Evolutionary conservation across 2,329 filamentous ascomycete genomes (phyloP).

Genomic region (Elsinoe perseae): DNA sequence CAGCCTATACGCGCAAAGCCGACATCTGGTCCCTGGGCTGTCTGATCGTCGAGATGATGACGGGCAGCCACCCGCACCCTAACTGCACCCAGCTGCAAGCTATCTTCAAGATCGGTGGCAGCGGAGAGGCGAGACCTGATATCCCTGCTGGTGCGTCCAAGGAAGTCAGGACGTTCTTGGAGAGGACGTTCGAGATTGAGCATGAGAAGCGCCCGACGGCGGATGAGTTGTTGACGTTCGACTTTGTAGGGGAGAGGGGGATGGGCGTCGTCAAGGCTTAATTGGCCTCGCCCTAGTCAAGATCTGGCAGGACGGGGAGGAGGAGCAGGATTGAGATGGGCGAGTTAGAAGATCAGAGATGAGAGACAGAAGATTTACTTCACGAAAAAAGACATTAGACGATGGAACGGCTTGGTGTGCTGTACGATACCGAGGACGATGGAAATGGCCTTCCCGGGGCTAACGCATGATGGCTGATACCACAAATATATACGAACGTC

Average conservation of each 20-base stretch:
- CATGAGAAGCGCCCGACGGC: conserved; percentile 86
- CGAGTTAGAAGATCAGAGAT: not conserved
- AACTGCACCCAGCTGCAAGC: conserved; percentile 95
- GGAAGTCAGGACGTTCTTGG: conserved; percentile 76
- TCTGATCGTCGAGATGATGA: conserved; percentile 98
- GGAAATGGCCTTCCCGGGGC: not conserved
- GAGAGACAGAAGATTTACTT: not conserved
- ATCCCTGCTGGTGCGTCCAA: conserved; percentile 79
- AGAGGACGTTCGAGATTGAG: conserved; percentile 89
- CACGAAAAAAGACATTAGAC: not conserved
- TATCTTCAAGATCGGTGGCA: conserved; percentile 87
- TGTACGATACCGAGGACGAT: conserved; percentile 7
- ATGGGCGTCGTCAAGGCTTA: conserved; percentile 21
- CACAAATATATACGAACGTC: conserved; percentile 1
- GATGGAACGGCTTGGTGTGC: not conserved
- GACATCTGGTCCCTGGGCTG: conserved; percentile 98
- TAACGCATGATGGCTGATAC: conserved; percentile 2
- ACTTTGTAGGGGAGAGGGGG: conserved; percentile 46
- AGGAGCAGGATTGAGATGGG: not conserved
- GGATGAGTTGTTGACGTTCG: conserved; percentile 77
- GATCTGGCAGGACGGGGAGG: not conserved
- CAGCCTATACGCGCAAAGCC: conserved; percentile 93
- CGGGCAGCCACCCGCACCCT: conserved; percentile 89
- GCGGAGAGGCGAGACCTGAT: conserved; percentile 53
- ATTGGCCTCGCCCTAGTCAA: not conserved